Percentiles rank a stretch among this genome's conserved stretches.
phyloP scores from a whole-genome alignment of 2,329 filamentous ascomycete genomes.

The Biscogniauxia marginata region DNA sequence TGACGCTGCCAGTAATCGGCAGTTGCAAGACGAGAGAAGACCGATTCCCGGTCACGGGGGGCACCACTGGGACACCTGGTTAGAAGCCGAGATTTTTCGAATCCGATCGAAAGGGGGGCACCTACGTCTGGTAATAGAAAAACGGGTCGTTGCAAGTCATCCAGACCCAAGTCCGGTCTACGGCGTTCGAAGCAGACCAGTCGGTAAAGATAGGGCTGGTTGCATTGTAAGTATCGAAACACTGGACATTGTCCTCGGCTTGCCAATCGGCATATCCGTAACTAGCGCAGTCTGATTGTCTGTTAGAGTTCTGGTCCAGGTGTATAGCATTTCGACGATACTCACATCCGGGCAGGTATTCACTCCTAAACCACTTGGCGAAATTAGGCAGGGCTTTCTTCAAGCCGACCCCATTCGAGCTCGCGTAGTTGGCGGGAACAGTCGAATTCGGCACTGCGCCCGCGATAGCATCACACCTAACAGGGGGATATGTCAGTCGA shows the following conservation, averaged over 20 bases:
- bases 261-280: slow-evolving; percentile 48
- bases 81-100: slow-evolving; percentile 17
- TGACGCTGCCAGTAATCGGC: slow-evolving; percentile 54
- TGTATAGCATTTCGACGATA: slow-evolving; percentile 4
- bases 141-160: slow-evolving; percentile 64
- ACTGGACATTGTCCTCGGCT: slow-evolving; percentile 42
- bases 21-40: slow-evolving; percentile 52
- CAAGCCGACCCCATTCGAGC: slow-evolving; percentile 49
- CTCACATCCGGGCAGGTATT: slow-evolving; percentile 48
- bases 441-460: slow-evolving; percentile 31
- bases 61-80: slow-evolving; percentile 39
- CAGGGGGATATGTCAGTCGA: not conserved
- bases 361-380: slow-evolving; percentile 50
- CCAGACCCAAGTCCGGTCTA: slow-evolving; percentile 58
- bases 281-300: slow-evolving; percentile 34
- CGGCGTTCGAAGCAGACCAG: slow-evolving; percentile 41
- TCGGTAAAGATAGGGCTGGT: slow-evolving; percentile 51
- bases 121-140: slow-evolving; percentile 54
- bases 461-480: slow-evolving; percentile 32
- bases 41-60: slow-evolving; percentile 40
- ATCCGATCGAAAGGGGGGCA: not conserved
- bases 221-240: slow-evolving; percentile 53
- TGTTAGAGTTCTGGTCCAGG: not conserved
- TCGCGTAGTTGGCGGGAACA: slow-evolving; percentile 24
- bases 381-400: slow-evolving; percentile 53